Percentiles rank a stretch among this genome's conserved stretches.
These are phyloP conservation scores for Sclerotinia trifoliorum DNA, from an alignment of 2,329 filamentous ascomycete genomes.

Conservation along the genomic window DNA sequence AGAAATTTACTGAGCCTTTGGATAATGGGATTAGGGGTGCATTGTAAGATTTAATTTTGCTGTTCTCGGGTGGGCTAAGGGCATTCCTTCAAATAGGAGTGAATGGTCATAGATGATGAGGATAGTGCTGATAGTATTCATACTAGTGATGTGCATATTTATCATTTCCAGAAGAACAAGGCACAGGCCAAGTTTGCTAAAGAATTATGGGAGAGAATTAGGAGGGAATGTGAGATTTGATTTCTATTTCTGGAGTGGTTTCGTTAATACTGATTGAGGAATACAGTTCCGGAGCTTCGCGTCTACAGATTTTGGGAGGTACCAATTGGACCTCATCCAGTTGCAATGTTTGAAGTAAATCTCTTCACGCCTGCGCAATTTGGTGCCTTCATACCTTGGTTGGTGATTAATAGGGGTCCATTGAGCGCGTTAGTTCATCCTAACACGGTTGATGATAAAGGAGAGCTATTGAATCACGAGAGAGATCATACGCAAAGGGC, in stretches of 20 bases:
- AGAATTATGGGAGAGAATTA: slow-evolving; percentile 74
- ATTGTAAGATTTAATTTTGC: slow-evolving; percentile 51
- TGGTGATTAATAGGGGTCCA: slow-evolving; percentile 77
- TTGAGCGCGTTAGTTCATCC: slow-evolving; percentile 79
- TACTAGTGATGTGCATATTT: slow-evolving; percentile 74
- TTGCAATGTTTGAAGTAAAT: slow-evolving; percentile 93
- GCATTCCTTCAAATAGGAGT: neutral
- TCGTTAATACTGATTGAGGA: neutral
- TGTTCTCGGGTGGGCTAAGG: too few species aligned
- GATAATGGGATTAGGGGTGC: slow-evolving; percentile 65
- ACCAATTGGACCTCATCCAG: slow-evolving; percentile 77
- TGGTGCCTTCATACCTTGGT: slow-evolving; percentile 83
- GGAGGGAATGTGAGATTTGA: slow-evolving; percentile 66
- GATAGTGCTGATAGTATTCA: neutral
- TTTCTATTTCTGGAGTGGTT: slow-evolving; percentile 6
- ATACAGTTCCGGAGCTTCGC: slow-evolving; percentile 74
- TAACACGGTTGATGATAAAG: slow-evolving; percentile 65
- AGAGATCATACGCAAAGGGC: slow-evolving; percentile 56
- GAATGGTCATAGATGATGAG: neutral
- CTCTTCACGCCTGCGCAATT: slow-evolving; percentile 83
- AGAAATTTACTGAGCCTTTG: slow-evolving; percentile 66
- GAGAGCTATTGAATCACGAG: slow-evolving; percentile 36
- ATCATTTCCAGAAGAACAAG: slow-evolving; percentile 67
- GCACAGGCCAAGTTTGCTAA: slow-evolving; percentile 65
- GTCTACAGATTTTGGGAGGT: slow-evolving; percentile 76